Evolutionary conservation across 371 early-diverging fungal species (phyloP).

Genomic region (Rhizopus stolonifer): DNA sequence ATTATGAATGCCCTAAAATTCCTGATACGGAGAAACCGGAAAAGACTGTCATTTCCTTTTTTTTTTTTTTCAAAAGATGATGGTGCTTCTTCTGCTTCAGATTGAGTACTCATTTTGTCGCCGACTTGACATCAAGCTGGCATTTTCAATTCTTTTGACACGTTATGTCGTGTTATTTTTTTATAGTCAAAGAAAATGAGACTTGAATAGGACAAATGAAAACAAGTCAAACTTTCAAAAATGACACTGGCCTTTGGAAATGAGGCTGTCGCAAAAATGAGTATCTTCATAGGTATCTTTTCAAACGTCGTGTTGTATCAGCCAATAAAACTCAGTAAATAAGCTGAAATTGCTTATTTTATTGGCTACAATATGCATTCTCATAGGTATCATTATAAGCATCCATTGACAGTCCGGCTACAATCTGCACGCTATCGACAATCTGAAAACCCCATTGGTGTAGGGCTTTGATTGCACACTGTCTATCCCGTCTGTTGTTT

Average conservation of each 20-base stretch:
- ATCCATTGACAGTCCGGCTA: not conserved
- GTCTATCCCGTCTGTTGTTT: not conserved
- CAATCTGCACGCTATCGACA: constrained; percentile 1
- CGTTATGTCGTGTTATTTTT: constrained; percentile 1
- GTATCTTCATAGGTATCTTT: constrained; percentile 1
- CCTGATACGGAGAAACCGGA: not conserved
- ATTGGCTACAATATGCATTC: not conserved
- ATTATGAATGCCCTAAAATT: constrained; percentile 1
- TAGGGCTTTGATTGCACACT: not conserved
- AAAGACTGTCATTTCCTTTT: not conserved
- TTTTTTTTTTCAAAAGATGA: not conserved
- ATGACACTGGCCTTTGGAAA: not conserved
- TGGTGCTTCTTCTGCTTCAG: constrained; percentile 1
- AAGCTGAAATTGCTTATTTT: not conserved
- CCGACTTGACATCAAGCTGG: constrained; percentile 1
- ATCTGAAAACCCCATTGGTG: not conserved
- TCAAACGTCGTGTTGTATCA: not conserved
- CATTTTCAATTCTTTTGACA: not conserved
- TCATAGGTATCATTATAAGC: no score
- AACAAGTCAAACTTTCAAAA: constrained; percentile 11
- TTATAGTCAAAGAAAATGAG: constrained; percentile 10
- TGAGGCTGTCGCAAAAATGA: constrained; percentile 10
- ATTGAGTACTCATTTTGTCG: not conserved
- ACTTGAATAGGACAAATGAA: constrained; percentile 10
- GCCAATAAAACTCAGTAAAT: not conserved